phyloP scores from a whole-genome alignment of 2,329 filamentous ascomycete species.

The Pseudogymnoascus verrucosus region DNA sequence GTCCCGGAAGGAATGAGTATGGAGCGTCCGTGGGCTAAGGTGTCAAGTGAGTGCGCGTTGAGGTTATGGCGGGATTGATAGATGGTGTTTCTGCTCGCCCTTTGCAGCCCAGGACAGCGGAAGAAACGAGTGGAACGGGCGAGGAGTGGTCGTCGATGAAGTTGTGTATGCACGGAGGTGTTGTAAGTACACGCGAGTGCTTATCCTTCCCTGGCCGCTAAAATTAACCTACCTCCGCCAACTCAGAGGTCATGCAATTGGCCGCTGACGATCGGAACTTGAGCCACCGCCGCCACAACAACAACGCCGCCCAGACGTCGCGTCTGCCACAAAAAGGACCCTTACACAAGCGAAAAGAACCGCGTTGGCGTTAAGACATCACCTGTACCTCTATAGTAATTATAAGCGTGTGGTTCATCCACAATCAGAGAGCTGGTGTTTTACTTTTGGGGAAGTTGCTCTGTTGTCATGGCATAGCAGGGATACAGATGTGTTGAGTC shows the following conservation, averaged over 20 bases:
- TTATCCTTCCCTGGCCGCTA: conserved; percentile 6
- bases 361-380: conserved; percentile 6
- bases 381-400: neutral
- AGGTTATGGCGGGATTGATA: neutral
- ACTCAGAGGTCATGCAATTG: conserved; percentile 5
- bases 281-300: conserved; percentile 5
- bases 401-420: neutral
- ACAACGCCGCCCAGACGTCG: neutral
- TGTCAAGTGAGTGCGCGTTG: neutral
- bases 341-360: neutral
- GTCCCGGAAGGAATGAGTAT: neutral
- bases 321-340: conserved; percentile 2
- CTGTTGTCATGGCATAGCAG: neutral
- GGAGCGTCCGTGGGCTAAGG: neutral
- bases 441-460: neutral
- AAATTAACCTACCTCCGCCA: conserved; percentile 6
- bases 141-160: neutral
- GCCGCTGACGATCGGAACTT: neutral
- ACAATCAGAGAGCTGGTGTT: neutral
- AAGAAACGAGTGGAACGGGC: neutral
- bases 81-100: neutral
- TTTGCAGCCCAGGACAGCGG: neutral
- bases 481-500: neutral
- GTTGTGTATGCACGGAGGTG: conserved; percentile 5
- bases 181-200: conserved; percentile 8